Evolutionary conservation across 306 rosid genomes (phyloP).

Genomic region (Casuarina glauca): DNA sequence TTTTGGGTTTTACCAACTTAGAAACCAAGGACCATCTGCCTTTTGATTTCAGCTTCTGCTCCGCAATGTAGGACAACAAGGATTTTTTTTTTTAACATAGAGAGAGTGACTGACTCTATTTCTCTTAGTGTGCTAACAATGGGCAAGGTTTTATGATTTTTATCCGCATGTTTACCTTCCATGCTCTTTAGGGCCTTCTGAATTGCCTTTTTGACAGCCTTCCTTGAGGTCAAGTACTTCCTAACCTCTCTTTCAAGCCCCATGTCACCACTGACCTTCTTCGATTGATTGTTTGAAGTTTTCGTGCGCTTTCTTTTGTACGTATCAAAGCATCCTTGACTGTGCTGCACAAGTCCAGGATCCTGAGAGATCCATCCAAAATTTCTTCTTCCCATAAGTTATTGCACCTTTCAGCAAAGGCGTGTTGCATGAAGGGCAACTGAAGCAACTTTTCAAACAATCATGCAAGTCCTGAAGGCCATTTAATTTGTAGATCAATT

Average conservation of each 20-base stretch:
- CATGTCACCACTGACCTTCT: no score
- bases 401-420: no score
- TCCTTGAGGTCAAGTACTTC: conserved; percentile 24
- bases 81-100: conserved; percentile 8
- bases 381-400: no score
- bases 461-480: no score
- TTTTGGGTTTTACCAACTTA: conserved; percentile 27
- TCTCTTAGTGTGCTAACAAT: conserved; percentile 28
- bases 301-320: no score
- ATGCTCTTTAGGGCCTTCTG: conserved; percentile 25
- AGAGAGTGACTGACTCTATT: conserved; percentile 25
- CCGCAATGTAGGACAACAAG: conserved; percentile 8
- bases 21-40: conserved; percentile 22
- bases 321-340: no score
- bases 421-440: no score
- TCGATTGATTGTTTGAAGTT: no score
- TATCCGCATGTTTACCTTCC: conserved; percentile 15
- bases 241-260: not conserved
- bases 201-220: conserved; percentile 33
- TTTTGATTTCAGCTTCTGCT: conserved; percentile 12
- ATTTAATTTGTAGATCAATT: no score
- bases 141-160: conserved; percentile 3
- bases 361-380: no score
- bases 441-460: no score
- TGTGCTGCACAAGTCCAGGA: no score